Percentiles rank a stretch among this genome's conserved stretches.
phyloP scores from a whole-genome alignment of 1,284 basidiomycete genomes.

The Violaceomyces palustris region DNA sequence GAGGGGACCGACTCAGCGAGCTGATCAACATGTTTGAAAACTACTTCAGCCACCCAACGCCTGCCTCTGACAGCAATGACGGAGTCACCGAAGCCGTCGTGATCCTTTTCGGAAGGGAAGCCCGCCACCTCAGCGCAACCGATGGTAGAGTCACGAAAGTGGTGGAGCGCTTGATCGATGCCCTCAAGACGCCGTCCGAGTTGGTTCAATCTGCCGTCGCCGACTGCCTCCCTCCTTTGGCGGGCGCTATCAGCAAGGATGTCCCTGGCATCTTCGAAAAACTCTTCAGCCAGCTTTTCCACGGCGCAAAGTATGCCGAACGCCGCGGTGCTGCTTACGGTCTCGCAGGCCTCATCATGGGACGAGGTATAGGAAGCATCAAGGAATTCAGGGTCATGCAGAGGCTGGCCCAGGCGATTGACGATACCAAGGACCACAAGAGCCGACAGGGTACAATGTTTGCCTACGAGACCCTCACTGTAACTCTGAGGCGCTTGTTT shows the following conservation, averaged over 20 bases:
- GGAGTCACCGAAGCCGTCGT: conserved; percentile 84
- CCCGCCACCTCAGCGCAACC: conserved; percentile 73
- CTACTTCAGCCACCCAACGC: conserved; percentile 61
- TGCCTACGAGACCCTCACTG: conserved; percentile 79
- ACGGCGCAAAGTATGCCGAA: conserved; percentile 72
- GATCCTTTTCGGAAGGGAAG: conserved; percentile 88
- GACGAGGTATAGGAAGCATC: conserved; percentile 77
- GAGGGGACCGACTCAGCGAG: conserved; percentile 66
- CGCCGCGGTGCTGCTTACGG: conserved; percentile 95
- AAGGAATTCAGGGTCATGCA: conserved; percentile 76
- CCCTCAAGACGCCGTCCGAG: conserved; percentile 89
- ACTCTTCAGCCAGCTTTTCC: conserved; percentile 64
- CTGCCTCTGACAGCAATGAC: conserved; percentile 29
- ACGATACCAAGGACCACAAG: conserved; percentile 84
- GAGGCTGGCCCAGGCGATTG: conserved; percentile 70
- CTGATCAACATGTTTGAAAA: conserved; percentile 82
- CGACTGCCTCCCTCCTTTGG: conserved; percentile 78
- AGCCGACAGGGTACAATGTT: conserved; percentile 91
- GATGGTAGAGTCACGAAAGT: conserved; percentile 57
- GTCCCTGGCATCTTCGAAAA: conserved; percentile 60
- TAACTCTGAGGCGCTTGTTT: conserved; percentile 78
- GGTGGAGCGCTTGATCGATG: conserved; percentile 82
- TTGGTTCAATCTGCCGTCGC: conserved; percentile 95
- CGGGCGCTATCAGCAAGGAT: conserved; percentile 63
- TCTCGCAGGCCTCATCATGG: conserved; percentile 84